These are phyloP conservation scores for Globisporangium nagaii DNA, from an alignment of 352 stramenopile genomes.

Conservation along the genomic window DNA sequence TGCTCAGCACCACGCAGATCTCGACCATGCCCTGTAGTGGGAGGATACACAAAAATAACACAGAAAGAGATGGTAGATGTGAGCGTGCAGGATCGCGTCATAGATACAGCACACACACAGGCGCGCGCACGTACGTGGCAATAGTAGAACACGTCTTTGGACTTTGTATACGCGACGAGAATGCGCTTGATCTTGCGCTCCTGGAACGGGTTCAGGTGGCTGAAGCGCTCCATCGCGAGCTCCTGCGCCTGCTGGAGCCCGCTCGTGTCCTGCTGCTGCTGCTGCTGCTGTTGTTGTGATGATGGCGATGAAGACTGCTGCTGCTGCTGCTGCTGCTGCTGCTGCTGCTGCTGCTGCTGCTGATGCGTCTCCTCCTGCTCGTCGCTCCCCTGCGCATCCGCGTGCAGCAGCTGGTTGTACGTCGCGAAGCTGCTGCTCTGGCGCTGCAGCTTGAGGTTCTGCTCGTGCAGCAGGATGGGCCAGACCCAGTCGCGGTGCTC, in stretches of 20 bases:
- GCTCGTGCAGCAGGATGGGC: conserved; percentile 63
- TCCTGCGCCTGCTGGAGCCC: conserved; percentile 67
- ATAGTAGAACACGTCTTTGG: conserved; percentile 62
- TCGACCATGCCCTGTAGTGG: conserved; percentile 61
- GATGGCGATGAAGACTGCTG: neutral
- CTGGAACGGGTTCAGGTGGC: conserved; percentile 75
- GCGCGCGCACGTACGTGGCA: conserved; percentile 37
- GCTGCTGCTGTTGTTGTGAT: conserved; percentile 2
- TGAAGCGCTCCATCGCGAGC: conserved; percentile 72
- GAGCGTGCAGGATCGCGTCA: too few relatives aligned
- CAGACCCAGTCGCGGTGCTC: conserved; percentile 79
- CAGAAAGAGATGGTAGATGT: neutral
- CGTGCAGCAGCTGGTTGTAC: conserved; percentile 51
- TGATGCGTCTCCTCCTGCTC: conserved; percentile 20
- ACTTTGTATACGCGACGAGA: conserved; percentile 70
- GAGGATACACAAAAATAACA: neutral
- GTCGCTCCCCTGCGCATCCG: conserved; percentile 16
- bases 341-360: conserved; percentile 11
- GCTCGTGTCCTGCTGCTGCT: conserved; percentile 16
- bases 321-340: conserved; percentile 50
- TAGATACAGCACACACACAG: neutral
- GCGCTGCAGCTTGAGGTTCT: conserved; percentile 58
- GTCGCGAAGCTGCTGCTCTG: conserved; percentile 35
- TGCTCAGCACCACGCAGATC: conserved; percentile 71
- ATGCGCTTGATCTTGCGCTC: conserved; percentile 82